Evolutionary conservation across 805 yeast genomes (phyloP), one percentile per base, ranked within the genome.

Genomic region (Lachancea cidri): DNA sequence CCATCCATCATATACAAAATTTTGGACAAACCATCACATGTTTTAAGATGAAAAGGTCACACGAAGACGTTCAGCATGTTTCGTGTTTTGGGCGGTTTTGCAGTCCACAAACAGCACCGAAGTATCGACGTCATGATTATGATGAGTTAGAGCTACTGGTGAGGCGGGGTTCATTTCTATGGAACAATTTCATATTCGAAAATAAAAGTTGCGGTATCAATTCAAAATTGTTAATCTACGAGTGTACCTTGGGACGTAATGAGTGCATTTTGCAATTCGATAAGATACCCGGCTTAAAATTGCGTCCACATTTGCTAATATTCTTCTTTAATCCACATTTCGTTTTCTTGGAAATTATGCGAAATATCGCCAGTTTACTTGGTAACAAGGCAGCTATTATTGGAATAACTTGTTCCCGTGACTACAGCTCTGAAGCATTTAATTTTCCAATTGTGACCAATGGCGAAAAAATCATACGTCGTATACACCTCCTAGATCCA

Each of bases 371-470:
- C n/a, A n/a, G n/a, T n/a, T n/a, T n/a, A n/a, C n/a, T n/a, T n/a
- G n/a, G n/a, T n/a, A n/a, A n/a, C n/a, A n/a, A n/a, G n/a, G n/a
- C n/a, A n/a, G n/a, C n/a, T n/a, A n/a, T n/a, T n/a, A n/a, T 22
- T 22, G 27, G 27, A 7, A 22, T 22, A 22, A 22, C 27, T 22
- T 22, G 27, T 22, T 22, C 9, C 11, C 9, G 7, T 7, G 27
- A 22, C 27, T 22, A 22, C 27, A 22, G 27, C 27, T 7, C 9
- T 22, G 11, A 22, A 7, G 27, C 27, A 22, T 7, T 7, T 7
- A 4, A 18, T 14, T 14, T 36, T 17, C 39, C 39, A 4, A 29
- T 36, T 13, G 9, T 36, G 7, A 27, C 25, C 16, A 20, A 36
- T 17, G 39, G 39, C 5, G 29, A 29, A 29, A 19, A 17, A 13